A percentile compares a stretch with the other conserved stretches of the same genome.
Conservation (phyloP, 306 rosid species). For the Gastrolobium villosum region DNA sequence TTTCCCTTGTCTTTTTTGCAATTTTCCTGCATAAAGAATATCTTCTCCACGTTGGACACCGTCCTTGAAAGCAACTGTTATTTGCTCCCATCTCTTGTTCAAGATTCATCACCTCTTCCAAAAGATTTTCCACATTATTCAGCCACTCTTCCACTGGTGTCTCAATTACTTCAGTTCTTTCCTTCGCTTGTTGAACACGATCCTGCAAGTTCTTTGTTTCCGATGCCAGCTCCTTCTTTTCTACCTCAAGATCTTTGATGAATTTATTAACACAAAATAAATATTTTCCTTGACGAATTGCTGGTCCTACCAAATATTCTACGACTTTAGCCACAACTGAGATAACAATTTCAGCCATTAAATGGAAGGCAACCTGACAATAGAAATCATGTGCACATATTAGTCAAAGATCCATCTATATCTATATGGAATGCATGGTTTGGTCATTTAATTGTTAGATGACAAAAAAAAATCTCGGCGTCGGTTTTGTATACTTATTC, state of each 20-base stretch:
- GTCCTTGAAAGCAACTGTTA: not conserved
- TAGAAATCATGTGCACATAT: too few relatives aligned
- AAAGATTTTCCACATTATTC: not conserved
- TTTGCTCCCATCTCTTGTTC: not conserved
- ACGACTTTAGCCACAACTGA: slow-evolving; percentile 10
- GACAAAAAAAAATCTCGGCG: not conserved
- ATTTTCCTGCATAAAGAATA: slow-evolving; percentile 5
- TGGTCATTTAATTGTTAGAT: not conserved
- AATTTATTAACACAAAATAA: not conserved
- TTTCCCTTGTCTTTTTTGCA: not conserved
- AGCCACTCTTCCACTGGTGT: not conserved
- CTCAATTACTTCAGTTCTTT: not conserved
- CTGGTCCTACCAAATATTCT: not conserved
- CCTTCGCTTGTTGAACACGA: not conserved
- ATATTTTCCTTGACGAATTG: not conserved
- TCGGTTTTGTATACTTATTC: too few relatives aligned
- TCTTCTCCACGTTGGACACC: slow-evolving; percentile 17
- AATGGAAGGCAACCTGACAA: too few relatives aligned
- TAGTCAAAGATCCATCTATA: not conserved
- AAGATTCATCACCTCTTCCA: not conserved
- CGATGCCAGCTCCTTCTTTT: not conserved
- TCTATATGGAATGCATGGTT: not conserved
- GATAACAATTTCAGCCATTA: not conserved
- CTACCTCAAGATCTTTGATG: not conserved
- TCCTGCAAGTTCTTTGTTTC: not conserved